Evolutionary conservation across 2,329 filamentous ascomycete species (phyloP), one percentile per base, ranked within the genome.

Genomic region (Fusarium sp.): DNA sequence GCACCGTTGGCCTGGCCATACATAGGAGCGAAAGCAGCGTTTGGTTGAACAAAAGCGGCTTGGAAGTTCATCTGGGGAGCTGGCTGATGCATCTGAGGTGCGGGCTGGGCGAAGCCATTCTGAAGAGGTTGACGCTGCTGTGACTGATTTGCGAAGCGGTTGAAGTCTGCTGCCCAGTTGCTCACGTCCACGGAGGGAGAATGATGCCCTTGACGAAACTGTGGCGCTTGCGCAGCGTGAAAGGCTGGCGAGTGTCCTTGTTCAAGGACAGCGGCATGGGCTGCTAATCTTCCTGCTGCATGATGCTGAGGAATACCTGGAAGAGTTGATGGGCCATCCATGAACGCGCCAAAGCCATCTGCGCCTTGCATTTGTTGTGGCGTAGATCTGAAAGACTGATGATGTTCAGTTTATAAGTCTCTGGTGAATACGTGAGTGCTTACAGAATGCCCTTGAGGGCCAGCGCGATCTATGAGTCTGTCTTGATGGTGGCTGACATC

Each of bases 401-500:
- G 17, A 15, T 18, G 20, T 28, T 62, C 28, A 56, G 51, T n/a
- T 34, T 26, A 48, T 58, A 41, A 50, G 30, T 34, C 22, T 47
- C 20, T 20, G 18, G 32, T 32, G 44, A 51, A 38, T 32, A 4
- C 8, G 28, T 30, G 41, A 22, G 13, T 45, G 76, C 81, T 77
- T 78, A 84, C 82, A 67, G 75, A 73, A 54, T 78, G 78, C 26
- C 77, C 67, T 44, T 79, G 78, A 30, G 75, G 63, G 38, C 76
- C 77, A n/a, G 74, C 59, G 62, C 77, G 78, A 66, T 80, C 77
- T 58, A 81, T 73, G 24, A 84, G 74, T n/a, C 82, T 79, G 69
- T 85, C 83, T 70, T 85, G 83, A 22, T 84, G 83, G 58, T 82
- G 81, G 73, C 82, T 83, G 55, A 80, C 79, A 74, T 85, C 83